These are phyloP conservation scores for Coniochaeta hoffmannii DNA, from an alignment of 2,329 filamentous ascomycete species.

Conservation along the genomic window DNA sequence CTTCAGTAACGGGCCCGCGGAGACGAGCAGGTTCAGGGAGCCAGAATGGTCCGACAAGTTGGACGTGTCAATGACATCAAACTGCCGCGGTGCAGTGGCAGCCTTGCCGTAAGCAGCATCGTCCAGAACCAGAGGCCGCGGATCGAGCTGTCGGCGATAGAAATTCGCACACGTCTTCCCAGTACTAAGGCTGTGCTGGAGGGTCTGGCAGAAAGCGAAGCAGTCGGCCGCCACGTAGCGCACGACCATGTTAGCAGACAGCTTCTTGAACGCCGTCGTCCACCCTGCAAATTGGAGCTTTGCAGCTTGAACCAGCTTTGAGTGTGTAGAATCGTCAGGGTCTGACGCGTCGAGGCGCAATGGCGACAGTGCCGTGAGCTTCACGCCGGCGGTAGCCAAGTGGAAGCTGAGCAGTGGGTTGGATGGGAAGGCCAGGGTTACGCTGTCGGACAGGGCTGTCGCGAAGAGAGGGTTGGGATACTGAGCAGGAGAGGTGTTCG, in stretches of 20 bases:
- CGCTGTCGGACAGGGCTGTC: constrained; percentile 22
- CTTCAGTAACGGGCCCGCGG: constrained; percentile 39
- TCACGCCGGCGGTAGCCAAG: constrained; percentile 38
- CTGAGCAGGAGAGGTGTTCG: constrained; percentile 2
- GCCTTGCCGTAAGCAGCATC: constrained; percentile 27
- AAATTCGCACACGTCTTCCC: constrained; percentile 26
- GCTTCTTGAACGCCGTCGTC: constrained; percentile 29
- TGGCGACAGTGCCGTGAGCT: constrained; percentile 30
- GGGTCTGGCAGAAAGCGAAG: constrained; percentile 41
- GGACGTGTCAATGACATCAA: constrained; percentile 50
- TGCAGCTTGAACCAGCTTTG: constrained; percentile 24
- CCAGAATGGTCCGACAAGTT: constrained; percentile 37
- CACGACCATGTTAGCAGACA: constrained; percentile 24
- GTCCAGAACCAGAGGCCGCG: constrained; percentile 31
- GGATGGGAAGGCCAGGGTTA: constrained; percentile 32
- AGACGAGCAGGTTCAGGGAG: constrained; percentile 35
- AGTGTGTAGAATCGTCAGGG: background rate
- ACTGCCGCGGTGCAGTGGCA: constrained; percentile 29
- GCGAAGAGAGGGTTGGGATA: constrained; percentile 38
- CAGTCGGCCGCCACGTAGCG: constrained; percentile 41
- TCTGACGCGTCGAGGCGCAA: constrained; percentile 18
- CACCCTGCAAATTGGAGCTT: constrained; percentile 39
- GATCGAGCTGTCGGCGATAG: constrained; percentile 32
- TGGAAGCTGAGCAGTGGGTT: constrained; percentile 51
- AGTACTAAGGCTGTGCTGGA: constrained; percentile 32